These are phyloP conservation scores for Acanthamoeba royreba DNA, from an alignment of 208 protist species.

Conservation along the genomic window DNA sequence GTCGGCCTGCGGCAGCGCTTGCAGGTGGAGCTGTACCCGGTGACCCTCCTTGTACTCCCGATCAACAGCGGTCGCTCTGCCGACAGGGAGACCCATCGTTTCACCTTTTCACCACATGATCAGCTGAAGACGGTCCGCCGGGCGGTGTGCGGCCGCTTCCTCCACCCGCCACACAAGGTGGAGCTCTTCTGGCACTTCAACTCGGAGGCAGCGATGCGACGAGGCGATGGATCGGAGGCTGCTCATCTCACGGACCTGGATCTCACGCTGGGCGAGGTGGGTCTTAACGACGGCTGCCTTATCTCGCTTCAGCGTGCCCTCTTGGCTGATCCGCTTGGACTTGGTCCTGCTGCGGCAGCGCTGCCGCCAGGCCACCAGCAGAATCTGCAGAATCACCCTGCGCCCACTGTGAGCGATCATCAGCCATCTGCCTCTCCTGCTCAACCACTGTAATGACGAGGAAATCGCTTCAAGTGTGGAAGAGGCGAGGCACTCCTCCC, in stretches of 20 bases:
- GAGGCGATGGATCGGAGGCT: no score
- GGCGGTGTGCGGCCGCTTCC: neutral
- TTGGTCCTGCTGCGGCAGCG: neutral
- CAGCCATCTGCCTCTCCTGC: neutral
- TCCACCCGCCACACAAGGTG: neutral
- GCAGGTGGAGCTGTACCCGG: slow-evolving; percentile 37
- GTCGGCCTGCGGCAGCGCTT: neutral
- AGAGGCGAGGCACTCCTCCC: neutral
- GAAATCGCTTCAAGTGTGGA: neutral
- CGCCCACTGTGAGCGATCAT: neutral
- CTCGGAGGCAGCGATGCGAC: neutral
- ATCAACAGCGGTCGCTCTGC: neutral
- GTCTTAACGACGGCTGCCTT: neutral
- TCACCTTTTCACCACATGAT: neutral
- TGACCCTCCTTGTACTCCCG: neutral
- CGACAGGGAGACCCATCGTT: neutral
- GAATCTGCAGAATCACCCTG: neutral
- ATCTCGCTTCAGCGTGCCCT: neutral
- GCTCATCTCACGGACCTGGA: neutral
- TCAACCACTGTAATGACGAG: neutral
- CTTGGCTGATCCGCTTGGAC: neutral
- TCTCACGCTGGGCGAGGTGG: neutral
- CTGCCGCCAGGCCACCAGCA: neutral
- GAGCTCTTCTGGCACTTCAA: neutral
- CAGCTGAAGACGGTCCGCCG: neutral